phyloP scores from a whole-genome alignment of 2,329 filamentous ascomycete genomes.

The Clarireedia monteithiana region DNA sequence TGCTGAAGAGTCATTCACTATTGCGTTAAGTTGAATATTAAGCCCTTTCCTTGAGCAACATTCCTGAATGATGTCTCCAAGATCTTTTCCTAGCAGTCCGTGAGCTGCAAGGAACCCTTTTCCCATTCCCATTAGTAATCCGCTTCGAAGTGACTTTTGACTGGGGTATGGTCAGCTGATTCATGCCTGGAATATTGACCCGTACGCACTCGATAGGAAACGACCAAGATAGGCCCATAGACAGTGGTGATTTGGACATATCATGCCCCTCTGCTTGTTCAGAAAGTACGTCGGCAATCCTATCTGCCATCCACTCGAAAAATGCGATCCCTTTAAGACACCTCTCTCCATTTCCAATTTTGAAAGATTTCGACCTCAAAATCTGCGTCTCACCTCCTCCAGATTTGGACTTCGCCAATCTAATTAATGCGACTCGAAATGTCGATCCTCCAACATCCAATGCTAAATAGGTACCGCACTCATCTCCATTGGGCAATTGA shows the following conservation, averaged over 20 bases:
- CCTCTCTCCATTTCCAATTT: conserved; percentile 49
- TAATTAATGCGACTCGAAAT: conserved; percentile 55
- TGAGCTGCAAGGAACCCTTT: conserved; percentile 56
- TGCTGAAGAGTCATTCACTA: conserved; percentile 62
- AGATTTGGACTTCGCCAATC: conserved; percentile 42
- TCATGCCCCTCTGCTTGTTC: conserved; percentile 34
- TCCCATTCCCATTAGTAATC: conserved; percentile 54
- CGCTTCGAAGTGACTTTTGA: conserved; percentile 55
- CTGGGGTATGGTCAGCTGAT: conserved; percentile 33
- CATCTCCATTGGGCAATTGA: conserved; percentile 51
- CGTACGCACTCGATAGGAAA: conserved; percentile 57
- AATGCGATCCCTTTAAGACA: conserved; percentile 50
- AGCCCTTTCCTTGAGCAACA: conserved; percentile 42
- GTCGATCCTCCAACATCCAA: conserved; percentile 65
- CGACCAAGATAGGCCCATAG: conserved; percentile 59
- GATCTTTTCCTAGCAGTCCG: conserved; percentile 49
- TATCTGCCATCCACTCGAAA: conserved; percentile 61
- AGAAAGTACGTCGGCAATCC: conserved; percentile 48
- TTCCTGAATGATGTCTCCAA: conserved; percentile 49
- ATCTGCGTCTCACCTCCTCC: conserved; percentile 41
- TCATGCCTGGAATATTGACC: conserved; percentile 13
- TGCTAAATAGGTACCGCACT: conserved; percentile 52
- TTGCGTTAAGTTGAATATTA: conserved; percentile 48
- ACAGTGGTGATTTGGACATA: conserved; percentile 35
- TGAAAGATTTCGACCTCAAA: conserved; percentile 46